Percentiles rank a stretch among this genome's conserved stretches.
Evolutionary conservation across 2,329 filamentous ascomycete genomes (phyloP).

Genomic region (Penicillium fuscoglaucum): DNA sequence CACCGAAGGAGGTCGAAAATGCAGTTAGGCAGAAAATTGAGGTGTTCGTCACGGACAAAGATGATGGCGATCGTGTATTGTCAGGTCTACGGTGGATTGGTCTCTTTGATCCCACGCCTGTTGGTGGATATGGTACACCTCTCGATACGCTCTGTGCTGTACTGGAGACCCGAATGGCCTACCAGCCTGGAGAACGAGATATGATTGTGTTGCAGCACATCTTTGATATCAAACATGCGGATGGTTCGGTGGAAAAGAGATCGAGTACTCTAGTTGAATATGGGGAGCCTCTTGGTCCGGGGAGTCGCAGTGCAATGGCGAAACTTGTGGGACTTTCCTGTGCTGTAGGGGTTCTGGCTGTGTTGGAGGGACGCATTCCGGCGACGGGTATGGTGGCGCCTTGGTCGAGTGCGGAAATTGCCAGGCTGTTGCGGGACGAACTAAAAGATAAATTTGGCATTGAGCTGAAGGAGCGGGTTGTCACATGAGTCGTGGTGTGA

Average conservation of each 20-base stretch:
- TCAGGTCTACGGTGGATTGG: background rate
- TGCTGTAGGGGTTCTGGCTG: background rate
- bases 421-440: background rate
- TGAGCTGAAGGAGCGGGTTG: background rate
- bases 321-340: background rate
- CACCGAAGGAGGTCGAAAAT: background rate
- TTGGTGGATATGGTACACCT: background rate
- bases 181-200: background rate
- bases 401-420: background rate
- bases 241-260: background rate
- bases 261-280: background rate
- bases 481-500: background rate
- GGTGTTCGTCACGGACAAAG: background rate
- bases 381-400: background rate
- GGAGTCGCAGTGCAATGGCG: background rate
- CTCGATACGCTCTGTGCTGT: background rate
- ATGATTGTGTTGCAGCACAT: background rate
- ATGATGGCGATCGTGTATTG: background rate
- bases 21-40: background rate
- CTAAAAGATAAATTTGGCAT: background rate
- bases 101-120: background rate
- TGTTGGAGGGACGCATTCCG: background rate
- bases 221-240: background rate
- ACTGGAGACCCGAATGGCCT: background rate
- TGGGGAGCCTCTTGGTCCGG: background rate